Conservation (phyloP, 1,139 yeast species). For the Kodamaea derodonti region DNA sequence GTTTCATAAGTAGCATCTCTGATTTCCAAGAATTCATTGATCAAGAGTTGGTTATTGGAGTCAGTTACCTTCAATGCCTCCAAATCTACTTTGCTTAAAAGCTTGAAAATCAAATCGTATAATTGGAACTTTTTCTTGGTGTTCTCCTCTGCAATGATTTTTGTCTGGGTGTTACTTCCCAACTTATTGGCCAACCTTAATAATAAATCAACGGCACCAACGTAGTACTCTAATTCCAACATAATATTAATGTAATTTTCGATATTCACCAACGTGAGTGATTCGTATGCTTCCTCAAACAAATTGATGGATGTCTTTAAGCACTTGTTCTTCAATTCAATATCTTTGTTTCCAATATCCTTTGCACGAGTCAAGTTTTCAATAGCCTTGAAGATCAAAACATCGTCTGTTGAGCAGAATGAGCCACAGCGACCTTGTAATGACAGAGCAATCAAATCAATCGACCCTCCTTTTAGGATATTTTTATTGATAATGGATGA, state of each 20-base stretch:
- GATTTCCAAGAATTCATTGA: constrained; percentile 53
- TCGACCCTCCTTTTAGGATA: constrained; percentile 88
- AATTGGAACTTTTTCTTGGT: constrained; percentile 47
- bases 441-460: constrained; percentile 83
- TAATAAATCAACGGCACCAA: constrained; percentile 84
- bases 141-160: constrained; percentile 14
- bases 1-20: constrained; percentile 73
- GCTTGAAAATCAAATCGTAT: constrained; percentile 70
- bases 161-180: constrained; percentile 31
- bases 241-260: constrained; percentile 78
- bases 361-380: constrained; percentile 89
- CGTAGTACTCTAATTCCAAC: constrained; percentile 71
- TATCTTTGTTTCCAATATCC: constrained; percentile 64
- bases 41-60: constrained; percentile 36
- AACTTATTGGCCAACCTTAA: constrained; percentile 70
- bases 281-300: constrained; percentile 77
- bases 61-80: constrained; percentile 55
- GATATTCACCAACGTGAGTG: constrained; percentile 73
- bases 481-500: constrained; percentile 86
- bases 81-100: constrained; percentile 68
- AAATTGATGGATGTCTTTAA: constrained; percentile 71
- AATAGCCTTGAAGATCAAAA: constrained; percentile 87
- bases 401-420: constrained; percentile 92
- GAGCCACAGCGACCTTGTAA: constrained; percentile 93
- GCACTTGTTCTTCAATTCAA: constrained; percentile 66